Base-by-base conservation (phyloP, 352 stramenopile species). In the Phytophthora palmivora region DNA sequence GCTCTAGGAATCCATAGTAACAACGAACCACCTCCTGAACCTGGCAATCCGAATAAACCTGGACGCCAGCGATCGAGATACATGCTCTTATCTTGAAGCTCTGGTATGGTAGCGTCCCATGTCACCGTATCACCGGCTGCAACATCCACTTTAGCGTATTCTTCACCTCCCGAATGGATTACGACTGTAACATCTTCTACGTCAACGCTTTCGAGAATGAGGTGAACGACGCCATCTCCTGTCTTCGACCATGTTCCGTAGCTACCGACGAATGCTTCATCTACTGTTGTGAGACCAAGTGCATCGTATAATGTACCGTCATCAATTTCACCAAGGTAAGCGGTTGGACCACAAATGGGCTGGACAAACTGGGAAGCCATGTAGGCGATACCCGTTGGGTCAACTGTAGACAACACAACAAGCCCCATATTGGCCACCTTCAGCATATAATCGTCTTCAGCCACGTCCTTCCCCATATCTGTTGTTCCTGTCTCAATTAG, bases 351-450 rank as follows among this genome's bases (percentile, higher is more conserved):
- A 18, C 70, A 70, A 3, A 33, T 66, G n/a, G 70, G 61, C 47
- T 82, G 70, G 2, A 79, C 56, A 22, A 75, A 82, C 26, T 79
- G 58, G 4, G 61, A 59, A 1, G 54, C 70, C 48, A 79, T 32
- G 18, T 63, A 64, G 10, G 53, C 58, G 18, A 82, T 54, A 4
- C 70, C 44, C 0, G 64, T 82, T 9, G 74, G 68, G 34, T 82
- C 70, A 3, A 82, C 54, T 22, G 34, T 58, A 8, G 67, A 36
- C 14, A 82, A n/a, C 24, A 80, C 50, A 3, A 36, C 41, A 4
- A 72, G 64, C 7, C 74, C 70, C 32, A 78, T 47, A 34, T 80
- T 66, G n/a, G 67, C 49, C 1, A 69, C 59, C 42, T 68, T 54
- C 15, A 78, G 43, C 15, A 65, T 52, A 24, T 79, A 78, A 36